Evolutionary conservation across 805 yeast species (phyloP), one percentile per base, ranked within the genome.

Genomic region (Candida chauliodis): DNA sequence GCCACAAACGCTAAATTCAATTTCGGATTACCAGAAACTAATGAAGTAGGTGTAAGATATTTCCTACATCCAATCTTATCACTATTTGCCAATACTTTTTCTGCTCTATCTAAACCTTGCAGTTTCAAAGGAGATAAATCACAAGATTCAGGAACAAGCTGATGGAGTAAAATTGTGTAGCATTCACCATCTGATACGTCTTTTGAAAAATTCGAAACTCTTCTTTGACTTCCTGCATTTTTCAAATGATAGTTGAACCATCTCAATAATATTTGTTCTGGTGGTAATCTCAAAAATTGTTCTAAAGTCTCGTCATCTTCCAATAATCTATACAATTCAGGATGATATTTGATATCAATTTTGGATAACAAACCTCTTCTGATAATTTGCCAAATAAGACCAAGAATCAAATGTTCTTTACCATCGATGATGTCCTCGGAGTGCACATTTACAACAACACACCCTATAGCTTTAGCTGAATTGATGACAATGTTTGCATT

Each of bases 381-480:
- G 51, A 93, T 93, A 54, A 93, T 86, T 71, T 93, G 99, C 98
- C 98, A 90, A 50, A 90, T 83, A 48, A 90, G 72, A 40, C 98
- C 98, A 47, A 91, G 66, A 42, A 90, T 84, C 59, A 90, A 75
- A 62, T 90, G 96, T 56, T 88, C 95, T 52, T 85, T 90, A 51
- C 97, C 97, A 54, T 89, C 97, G 46, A 87, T 82, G 38, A 90
- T 86, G 59, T 89, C 96, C 58, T 89, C 96, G 11, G 97, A 85
- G 52, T 91, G 98, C 36, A 93, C 98, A 57, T 93, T 93, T 36
- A 93, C 98, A 35, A 93, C 98, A 41, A 93, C 85, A 73, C 97
- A 91, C 15, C 99, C 99, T 65, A 93, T 93, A 37, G 98, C 99
- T 68, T 93, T 93, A 21, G 99, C 99, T 2, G 99, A 93, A 63